Evolutionary conservation across 2,329 filamentous ascomycete species (phyloP).

Genomic region (Fusarium anthophilum): DNA sequence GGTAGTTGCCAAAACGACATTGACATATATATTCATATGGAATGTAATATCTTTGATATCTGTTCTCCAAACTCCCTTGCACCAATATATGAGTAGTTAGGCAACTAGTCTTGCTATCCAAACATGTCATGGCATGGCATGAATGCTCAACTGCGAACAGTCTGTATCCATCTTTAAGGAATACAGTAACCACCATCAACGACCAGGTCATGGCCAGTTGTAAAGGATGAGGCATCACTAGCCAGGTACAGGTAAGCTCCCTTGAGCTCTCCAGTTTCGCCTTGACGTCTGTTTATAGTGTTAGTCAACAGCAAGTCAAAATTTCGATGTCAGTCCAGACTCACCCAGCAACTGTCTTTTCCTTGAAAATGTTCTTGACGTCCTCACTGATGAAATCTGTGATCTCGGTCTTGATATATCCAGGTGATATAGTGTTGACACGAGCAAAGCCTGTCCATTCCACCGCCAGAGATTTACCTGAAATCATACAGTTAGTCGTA

Average conservation of each 20-base stretch:
- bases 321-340: slow-evolving; percentile 34
- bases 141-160: neutral
- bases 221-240: slow-evolving; percentile 84
- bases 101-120: neutral
- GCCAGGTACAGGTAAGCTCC: slow-evolving; percentile 84
- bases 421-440: slow-evolving; percentile 76
- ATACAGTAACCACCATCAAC: slow-evolving; percentile 79
- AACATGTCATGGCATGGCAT: neutral
- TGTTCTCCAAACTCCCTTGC: slow-evolving; percentile 2
- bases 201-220: slow-evolving; percentile 77
- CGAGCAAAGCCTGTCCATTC: slow-evolving; percentile 82
- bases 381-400: slow-evolving; percentile 71
- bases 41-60: neutral
- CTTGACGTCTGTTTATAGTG: slow-evolving; percentile 66
- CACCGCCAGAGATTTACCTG: slow-evolving; percentile 75
- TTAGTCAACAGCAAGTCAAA: slow-evolving; percentile 15
- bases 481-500: neutral
- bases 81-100: neutral
- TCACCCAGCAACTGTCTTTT: slow-evolving; percentile 81
- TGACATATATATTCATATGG: neutral
- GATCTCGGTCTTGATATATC: slow-evolving; percentile 80
- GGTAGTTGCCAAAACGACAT: neutral
- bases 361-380: slow-evolving; percentile 77
- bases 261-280: slow-evolving; percentile 78
- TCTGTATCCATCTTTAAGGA: slow-evolving; percentile 46